Conservation (phyloP, 495 filamentous ascomycete genomes). For the Apodospora peruviana region DNA sequence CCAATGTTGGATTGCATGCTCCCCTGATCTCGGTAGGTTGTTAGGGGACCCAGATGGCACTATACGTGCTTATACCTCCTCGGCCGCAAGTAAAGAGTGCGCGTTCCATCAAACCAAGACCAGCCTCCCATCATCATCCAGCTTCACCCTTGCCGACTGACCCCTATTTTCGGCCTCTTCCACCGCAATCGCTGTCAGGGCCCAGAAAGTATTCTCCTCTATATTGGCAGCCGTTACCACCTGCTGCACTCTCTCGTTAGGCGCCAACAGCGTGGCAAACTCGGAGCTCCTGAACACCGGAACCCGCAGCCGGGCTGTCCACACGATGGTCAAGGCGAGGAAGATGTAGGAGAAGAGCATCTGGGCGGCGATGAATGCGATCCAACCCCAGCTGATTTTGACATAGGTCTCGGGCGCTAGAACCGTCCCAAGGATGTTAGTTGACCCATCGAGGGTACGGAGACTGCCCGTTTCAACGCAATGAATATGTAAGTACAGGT, state of each 20-base stretch:
- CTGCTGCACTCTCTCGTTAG: background rate
- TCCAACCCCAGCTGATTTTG: conserved; percentile 5
- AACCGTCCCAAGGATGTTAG: background rate
- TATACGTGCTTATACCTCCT: too few relatives aligned
- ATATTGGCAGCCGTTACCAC: too few relatives aligned
- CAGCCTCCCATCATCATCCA: conserved; percentile 2
- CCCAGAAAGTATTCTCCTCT: too few relatives aligned
- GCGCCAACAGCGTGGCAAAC: conserved; percentile 2
- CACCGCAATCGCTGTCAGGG: background rate
- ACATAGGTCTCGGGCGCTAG: conserved; percentile 2
- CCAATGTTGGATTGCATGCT: too few relatives aligned
- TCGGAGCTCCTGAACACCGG: conserved; percentile 7
- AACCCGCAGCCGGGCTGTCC: background rate
- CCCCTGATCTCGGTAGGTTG: too few relatives aligned
- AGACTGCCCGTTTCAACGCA: background rate
- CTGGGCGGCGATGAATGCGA: conserved; percentile 3
- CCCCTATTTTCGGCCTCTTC: background rate
- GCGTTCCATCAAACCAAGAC: too few relatives aligned
- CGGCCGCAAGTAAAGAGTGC: too few relatives aligned
- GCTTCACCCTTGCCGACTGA: background rate
- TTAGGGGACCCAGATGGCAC: too few relatives aligned
- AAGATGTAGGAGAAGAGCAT: conserved; percentile 5
- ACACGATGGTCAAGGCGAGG: conserved; percentile 1
- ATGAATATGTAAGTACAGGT: background rate
- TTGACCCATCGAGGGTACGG: background rate